phyloP scores from a whole-genome alignment of 257 asterid genomes.

The Jacaranda mimosifolia region DNA sequence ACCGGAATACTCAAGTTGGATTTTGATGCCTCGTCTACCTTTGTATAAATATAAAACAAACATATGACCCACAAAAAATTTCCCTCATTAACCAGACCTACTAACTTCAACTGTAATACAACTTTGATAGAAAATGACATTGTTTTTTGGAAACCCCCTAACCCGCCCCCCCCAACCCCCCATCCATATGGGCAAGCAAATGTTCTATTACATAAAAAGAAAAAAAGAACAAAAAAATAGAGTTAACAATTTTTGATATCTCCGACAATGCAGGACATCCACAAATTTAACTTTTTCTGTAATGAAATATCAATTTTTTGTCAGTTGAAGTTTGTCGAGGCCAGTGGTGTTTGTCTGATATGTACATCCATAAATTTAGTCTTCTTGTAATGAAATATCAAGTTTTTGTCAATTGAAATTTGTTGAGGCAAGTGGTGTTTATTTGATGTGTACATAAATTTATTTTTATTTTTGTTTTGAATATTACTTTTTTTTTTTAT shows the following conservation, averaged over 20 bases:
- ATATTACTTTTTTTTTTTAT: too few species aligned
- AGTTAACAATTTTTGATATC: background rate
- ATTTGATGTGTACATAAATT: background rate
- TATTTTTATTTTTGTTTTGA: background rate
- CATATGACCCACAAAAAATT: slow-evolving; percentile 49
- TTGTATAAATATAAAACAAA: slow-evolving; percentile 38
- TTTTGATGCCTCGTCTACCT: slow-evolving; percentile 55
- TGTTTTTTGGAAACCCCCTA: slow-evolving; percentile 21
- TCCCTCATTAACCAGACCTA: slow-evolving; percentile 47
- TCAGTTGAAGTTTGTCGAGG: background rate
- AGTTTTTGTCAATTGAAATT: background rate
- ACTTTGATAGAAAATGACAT: slow-evolving; percentile 46
- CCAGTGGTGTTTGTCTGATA: background rate
- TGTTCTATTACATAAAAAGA: background rate
- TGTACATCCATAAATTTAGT: slow-evolving; percentile 10
- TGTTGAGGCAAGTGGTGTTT: background rate
- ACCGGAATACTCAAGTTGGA: slow-evolving; percentile 51
- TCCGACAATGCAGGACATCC: slow-evolving; percentile 35
- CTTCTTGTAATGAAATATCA: background rate
- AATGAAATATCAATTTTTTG: background rate
- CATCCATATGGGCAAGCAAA: slow-evolving; percentile 19
- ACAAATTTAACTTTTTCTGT: background rate
- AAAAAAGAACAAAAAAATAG: background rate
- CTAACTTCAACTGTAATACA: slow-evolving; percentile 30
- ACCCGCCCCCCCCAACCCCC: background rate